Evolutionary conservation across 2,329 filamentous ascomycete species (phyloP), one percentile per base, ranked within the genome.

Genomic region (Cryphonectria radicalis): DNA sequence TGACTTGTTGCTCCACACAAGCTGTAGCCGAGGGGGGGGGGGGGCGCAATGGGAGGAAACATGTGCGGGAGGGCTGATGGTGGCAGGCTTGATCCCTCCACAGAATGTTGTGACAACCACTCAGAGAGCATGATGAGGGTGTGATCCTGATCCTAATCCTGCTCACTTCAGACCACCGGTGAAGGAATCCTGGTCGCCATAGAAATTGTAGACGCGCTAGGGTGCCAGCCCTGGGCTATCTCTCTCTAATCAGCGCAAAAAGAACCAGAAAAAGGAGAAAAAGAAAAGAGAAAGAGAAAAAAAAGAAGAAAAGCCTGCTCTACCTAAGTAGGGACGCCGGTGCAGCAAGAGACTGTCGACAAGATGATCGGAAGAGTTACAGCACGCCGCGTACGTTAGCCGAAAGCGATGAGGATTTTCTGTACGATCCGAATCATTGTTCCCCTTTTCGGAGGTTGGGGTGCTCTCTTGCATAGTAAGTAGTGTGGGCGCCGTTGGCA

Each of bases 161-260:
- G 55, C 25, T 59, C 25, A 59, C 55, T 32, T 17, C 62, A 43
- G 62, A n/a, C 40, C 62, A 64, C 62, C 62, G 62, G 62, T 64
- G 62, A 64, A 46, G 35, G n/a, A 46, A 64, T 64, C 62, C 62
- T 64, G 62, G 62, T 64, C 22, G 55, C 28, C 14, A 40, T n/a
- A 40, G 32, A 63, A 11, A n/a, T 28, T 43, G 40, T 40, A 64
- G 40, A 64, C 7, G 11, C 22, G 37, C 62, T 46, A 25, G n/a
- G n/a, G n/a, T 64, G 14, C 55, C 53, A 13, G 14, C 55, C 28
- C 62, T 46, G 40, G 40, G 40, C 62, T 25, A 40, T 40, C 2
- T 19, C 28, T 28, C n/a, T 28, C n/a, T 25, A 19, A 19, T 13
- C 55, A 32, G 11, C 28, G 55, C 55, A 19, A 35, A 28, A 57